Evolutionary conservation across 805 yeast genomes (phyloP).

Genomic region (Teunomyces gatunensis): DNA sequence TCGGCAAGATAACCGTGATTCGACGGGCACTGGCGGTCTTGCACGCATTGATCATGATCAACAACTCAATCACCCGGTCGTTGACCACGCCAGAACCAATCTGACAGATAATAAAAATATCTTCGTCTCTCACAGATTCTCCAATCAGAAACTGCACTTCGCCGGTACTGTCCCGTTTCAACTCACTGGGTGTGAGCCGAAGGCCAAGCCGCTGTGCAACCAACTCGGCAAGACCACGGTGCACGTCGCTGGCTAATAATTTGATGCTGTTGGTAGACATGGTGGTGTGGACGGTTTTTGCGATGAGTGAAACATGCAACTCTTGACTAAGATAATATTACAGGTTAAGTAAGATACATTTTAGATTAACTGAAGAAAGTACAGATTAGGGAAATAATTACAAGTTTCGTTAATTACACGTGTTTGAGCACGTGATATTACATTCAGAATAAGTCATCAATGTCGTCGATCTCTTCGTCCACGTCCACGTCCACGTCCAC

Average conservation of each 20-base stretch:
- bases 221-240: constrained; percentile 66
- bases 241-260: constrained; percentile 64
- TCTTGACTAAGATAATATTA: background rate
- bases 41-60: constrained; percentile 80
- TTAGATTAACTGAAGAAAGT: no score
- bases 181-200: constrained; percentile 57
- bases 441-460: constrained; percentile 35
- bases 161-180: constrained; percentile 65
- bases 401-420: no score
- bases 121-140: constrained; percentile 84
- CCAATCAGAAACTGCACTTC: constrained; percentile 77
- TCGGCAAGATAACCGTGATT: constrained; percentile 79
- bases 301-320: background rate
- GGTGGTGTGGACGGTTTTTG: constrained; percentile 7
- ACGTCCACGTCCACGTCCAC: constrained; percentile 4
- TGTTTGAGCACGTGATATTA: background rate
- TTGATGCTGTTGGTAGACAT: constrained; percentile 77
- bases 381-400: no score
- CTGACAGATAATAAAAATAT: constrained; percentile 74
- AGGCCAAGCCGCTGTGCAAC: constrained; percentile 62
- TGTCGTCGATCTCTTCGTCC: constrained; percentile 30
- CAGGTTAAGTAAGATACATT: background rate
- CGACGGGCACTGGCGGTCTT: constrained; percentile 80
- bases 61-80: constrained; percentile 68
- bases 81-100: constrained; percentile 77